phyloP scores from a whole-genome alignment of 2,329 filamentous ascomycete genomes.

The Venturia effusa region DNA sequence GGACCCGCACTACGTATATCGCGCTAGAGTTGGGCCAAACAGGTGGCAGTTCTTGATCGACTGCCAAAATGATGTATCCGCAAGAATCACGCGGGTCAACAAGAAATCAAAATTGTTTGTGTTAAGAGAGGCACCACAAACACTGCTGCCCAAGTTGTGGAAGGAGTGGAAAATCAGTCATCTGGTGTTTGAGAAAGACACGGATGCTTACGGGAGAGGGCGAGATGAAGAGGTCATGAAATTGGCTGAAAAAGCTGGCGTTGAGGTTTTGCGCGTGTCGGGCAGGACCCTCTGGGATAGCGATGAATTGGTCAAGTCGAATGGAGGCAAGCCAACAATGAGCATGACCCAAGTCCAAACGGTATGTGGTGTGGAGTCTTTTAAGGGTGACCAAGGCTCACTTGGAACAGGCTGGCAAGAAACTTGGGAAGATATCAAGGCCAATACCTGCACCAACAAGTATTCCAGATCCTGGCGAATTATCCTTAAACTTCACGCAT shows the following conservation, averaged over 20 bases:
- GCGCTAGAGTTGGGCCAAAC: slow-evolving; percentile 57
- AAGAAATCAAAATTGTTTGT: slow-evolving; percentile 60
- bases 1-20: slow-evolving; percentile 73
- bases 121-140: slow-evolving; percentile 61
- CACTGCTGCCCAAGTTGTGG: slow-evolving; percentile 61
- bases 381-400: neutral
- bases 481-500: slow-evolving; percentile 48
- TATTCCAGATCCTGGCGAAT: slow-evolving; percentile 56
- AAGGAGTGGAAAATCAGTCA: slow-evolving; percentile 64
- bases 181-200: slow-evolving; percentile 69
- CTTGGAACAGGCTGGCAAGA: slow-evolving; percentile 39
- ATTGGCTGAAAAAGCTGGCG: slow-evolving; percentile 53
- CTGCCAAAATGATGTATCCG: slow-evolving; percentile 60
- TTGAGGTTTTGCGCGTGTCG: slow-evolving; percentile 50
- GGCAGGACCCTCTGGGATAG: slow-evolving; percentile 66
- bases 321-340: slow-evolving; percentile 64
- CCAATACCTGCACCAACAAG: slow-evolving; percentile 49
- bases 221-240: slow-evolving; percentile 49
- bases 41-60: slow-evolving; percentile 69
- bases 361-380: slow-evolving; percentile 11
- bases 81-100: slow-evolving; percentile 58
- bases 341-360: slow-evolving; percentile 54
- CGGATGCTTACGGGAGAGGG: slow-evolving; percentile 58
- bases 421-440: slow-evolving; percentile 49
- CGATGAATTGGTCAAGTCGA: slow-evolving; percentile 54